Evolutionary conservation across 148 eudicot species (phyloP).

Genomic region (Camellia japonica): DNA sequence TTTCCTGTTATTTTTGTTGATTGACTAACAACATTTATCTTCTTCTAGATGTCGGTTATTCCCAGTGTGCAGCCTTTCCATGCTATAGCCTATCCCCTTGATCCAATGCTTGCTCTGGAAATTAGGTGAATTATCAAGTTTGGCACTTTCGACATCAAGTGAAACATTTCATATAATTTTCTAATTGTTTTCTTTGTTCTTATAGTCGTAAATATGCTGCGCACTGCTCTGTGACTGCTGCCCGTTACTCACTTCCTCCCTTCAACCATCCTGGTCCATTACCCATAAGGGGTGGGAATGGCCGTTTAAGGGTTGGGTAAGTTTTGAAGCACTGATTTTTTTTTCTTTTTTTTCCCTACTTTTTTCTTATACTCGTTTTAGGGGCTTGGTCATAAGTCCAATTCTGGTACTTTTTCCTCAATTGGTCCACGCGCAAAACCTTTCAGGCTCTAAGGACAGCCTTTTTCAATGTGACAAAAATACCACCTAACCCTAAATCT

Average conservation of each 20-base stretch:
- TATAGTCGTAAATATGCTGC: slow-evolving; percentile 87
- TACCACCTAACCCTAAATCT: too few relatives aligned
- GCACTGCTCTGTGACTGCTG: slow-evolving; percentile 74
- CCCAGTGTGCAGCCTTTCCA: slow-evolving; percentile 98
- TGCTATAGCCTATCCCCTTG: slow-evolving; percentile 96
- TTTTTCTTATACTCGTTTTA: background rate
- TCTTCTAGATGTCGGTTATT: slow-evolving; percentile 64
- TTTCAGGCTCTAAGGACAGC: too few relatives aligned
- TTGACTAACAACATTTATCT: background rate
- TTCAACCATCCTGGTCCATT: slow-evolving; percentile 67
- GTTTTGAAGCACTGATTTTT: slow-evolving; percentile 7
- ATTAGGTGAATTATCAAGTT: slow-evolving; percentile 50
- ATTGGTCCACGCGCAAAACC: too few relatives aligned
- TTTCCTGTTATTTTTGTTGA: background rate
- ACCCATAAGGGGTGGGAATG: slow-evolving; percentile 59
- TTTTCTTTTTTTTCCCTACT: background rate
- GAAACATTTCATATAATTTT: background rate
- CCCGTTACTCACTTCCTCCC: slow-evolving; percentile 76
- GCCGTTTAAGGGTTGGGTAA: slow-evolving; percentile 82
- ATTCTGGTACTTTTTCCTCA: too few relatives aligned
- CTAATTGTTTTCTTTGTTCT: background rate
- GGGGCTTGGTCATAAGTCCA: too few relatives aligned
- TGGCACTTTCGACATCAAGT: background rate
- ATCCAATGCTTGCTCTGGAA: slow-evolving; percentile 83
- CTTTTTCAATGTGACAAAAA: too few relatives aligned